Evolutionary conservation across 768 basidiomycete species (phyloP), one percentile per base, ranked within the genome.

Genomic region (Nidularia pulvinata): DNA sequence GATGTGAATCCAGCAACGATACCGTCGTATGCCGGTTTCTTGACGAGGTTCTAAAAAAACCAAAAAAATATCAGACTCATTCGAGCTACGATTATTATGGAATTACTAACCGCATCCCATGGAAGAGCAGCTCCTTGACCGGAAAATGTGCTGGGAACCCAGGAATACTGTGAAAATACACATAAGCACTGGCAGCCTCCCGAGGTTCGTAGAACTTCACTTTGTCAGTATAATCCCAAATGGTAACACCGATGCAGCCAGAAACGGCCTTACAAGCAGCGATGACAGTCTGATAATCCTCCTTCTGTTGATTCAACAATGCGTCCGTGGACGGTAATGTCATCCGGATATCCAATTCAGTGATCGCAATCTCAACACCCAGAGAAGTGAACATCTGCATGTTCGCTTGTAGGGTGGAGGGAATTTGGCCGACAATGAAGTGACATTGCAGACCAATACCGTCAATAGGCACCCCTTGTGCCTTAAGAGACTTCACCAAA

Each of bases 281-380:
- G 45, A 85, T 72, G 42, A 85, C 77, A 33, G 72, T 74, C 64
- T 76, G 67, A 58, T 84, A 86, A 59, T 86, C 84, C 57, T 69
- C 70, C 60, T 77, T 69, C 60, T 86, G 83, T 61, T 84, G 81
- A 34, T 66, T 71, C 16, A 81, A 67, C 33, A 76, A 63, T 2
- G 75, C 75, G 4, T 65, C 56, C 1, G 82, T 83, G 7, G 69
- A 73, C 19, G 83, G 84, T 7, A 82, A 69, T 10, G 73, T 74
- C 45, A 80, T 77, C 49, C 81, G 72, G 57, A 76, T 80, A 57
- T 83, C 80, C 43, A 81, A 73, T 63, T 77, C 81, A 6, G 78
- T 83, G 55, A 80, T 71, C 14, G 80, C 80, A 47, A 81, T 75
- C 57, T 82, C 81, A 46, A 83, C 66, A 2, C 82, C 80, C 25